Conservation (phyloP, 2,329 filamentous ascomycete species). For the Botrytis squamosa region DNA sequence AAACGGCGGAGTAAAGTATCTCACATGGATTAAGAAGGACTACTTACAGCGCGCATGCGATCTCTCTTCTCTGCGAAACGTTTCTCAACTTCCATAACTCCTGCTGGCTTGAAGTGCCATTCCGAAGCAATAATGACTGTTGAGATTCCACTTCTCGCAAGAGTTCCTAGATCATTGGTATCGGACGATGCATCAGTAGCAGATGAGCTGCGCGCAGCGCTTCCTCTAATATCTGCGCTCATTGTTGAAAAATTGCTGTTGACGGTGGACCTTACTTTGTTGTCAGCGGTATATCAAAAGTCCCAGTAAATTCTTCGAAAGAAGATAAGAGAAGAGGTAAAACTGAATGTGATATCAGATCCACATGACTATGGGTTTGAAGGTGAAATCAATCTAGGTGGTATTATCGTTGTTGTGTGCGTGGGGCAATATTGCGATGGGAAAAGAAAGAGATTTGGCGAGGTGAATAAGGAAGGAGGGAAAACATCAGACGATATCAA, state of each 20-base stretch:
- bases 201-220: background rate
- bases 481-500: background rate
- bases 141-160: background rate
- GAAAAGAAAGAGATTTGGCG: background rate
- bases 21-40: background rate
- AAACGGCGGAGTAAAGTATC: background rate
- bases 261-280: background rate
- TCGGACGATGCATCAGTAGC: background rate
- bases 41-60: conserved; percentile 5
- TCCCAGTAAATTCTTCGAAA: background rate
- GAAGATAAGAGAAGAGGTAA: no score
- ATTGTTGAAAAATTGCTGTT: background rate
- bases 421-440: background rate
- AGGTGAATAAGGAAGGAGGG: background rate
- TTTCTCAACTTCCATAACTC: conserved; percentile 26
- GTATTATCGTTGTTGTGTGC: background rate
- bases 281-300: background rate
- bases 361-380: background rate
- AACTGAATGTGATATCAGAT: background rate
- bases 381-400: background rate
- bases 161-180: background rate
- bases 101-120: conserved; percentile 32
- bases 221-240: background rate
- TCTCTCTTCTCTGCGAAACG: conserved; percentile 23
- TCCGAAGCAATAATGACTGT: conserved; percentile 26